Conservation (phyloP, 2,329 filamentous ascomycete genomes). For the Pseudogymnoascus sp. region DNA sequence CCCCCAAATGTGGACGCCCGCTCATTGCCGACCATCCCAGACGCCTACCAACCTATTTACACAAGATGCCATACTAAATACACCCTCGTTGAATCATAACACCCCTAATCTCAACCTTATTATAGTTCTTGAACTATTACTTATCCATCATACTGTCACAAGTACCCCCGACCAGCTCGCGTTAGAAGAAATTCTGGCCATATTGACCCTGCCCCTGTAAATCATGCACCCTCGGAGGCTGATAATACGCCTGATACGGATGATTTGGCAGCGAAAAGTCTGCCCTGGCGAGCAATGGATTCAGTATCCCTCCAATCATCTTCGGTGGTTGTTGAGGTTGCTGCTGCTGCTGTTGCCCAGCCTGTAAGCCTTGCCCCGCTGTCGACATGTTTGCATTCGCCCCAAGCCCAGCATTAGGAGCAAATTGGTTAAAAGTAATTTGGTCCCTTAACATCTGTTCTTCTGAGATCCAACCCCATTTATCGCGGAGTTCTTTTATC, state of each 20-base stretch:
- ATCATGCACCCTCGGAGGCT: constrained; percentile 52
- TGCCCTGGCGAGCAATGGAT: constrained; percentile 62
- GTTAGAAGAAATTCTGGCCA: constrained; percentile 13
- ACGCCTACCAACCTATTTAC: constrained; percentile 3
- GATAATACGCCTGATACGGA: constrained; percentile 74
- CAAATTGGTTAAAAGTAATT: constrained; percentile 13
- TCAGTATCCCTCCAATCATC: constrained; percentile 46
- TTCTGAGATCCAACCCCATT: constrained; percentile 62
- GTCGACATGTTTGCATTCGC: constrained; percentile 10
- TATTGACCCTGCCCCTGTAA: constrained; percentile 23
- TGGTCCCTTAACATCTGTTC: constrained; percentile 15
- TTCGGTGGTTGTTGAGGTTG: constrained; percentile 23
- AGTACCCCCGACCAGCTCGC: background rate
- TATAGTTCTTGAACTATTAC: background rate
- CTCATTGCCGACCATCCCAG: background rate
- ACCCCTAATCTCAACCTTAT: background rate
- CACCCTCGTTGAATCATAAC: background rate
- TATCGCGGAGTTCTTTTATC: constrained; percentile 62
- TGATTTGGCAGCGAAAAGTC: constrained; percentile 73
- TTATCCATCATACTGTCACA: background rate
- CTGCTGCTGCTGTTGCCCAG: constrained; percentile 21
- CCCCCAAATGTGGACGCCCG: background rate
- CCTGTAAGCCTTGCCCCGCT: constrained; percentile 13
- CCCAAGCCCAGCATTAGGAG: constrained; percentile 11
- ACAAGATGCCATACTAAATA: constrained; percentile 6